Conservation (phyloP, 306 rosid species). For the Hylodesmum podocarpum region DNA sequence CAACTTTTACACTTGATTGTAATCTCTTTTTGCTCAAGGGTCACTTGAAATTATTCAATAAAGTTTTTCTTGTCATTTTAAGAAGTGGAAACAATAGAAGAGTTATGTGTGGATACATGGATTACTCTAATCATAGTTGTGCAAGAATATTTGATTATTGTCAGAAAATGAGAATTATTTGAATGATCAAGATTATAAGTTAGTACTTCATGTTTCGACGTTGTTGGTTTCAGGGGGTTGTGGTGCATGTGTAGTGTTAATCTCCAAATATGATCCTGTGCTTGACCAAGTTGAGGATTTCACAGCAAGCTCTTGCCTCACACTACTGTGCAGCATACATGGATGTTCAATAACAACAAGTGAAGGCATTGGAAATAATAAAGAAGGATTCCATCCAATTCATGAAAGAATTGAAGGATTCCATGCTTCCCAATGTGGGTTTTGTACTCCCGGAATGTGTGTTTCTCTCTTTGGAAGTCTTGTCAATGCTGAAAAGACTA, state of each 20-base stretch:
- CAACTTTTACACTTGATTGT: neutral
- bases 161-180: too few relatives aligned
- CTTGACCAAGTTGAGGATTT: slow-evolving; percentile 59
- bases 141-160: too few relatives aligned
- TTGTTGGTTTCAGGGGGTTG: slow-evolving; percentile 77
- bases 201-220: slow-evolving; percentile 16
- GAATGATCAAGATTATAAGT: too few relatives aligned
- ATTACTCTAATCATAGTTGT: slow-evolving; percentile 10
- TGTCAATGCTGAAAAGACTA: slow-evolving; percentile 64
- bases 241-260: slow-evolving; percentile 87
- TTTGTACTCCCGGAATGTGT: slow-evolving; percentile 94
- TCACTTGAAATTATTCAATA: neutral
- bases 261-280: slow-evolving; percentile 76
- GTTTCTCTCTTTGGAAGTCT: slow-evolving; percentile 76
- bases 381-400: slow-evolving; percentile 76
- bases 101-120: neutral
- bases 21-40: too few relatives aligned
- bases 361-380: slow-evolving; percentile 85
- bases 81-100: neutral
- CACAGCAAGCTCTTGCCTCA: slow-evolving; percentile 82
- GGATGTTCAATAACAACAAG: slow-evolving; percentile 75
- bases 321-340: slow-evolving; percentile 70
- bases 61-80: neutral
- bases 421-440: slow-evolving; percentile 94
- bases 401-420: slow-evolving; percentile 82